Evolutionary conservation across 169 alveolate species (phyloP).

Genomic region (Pseudocohnilembus persalinus): DNA sequence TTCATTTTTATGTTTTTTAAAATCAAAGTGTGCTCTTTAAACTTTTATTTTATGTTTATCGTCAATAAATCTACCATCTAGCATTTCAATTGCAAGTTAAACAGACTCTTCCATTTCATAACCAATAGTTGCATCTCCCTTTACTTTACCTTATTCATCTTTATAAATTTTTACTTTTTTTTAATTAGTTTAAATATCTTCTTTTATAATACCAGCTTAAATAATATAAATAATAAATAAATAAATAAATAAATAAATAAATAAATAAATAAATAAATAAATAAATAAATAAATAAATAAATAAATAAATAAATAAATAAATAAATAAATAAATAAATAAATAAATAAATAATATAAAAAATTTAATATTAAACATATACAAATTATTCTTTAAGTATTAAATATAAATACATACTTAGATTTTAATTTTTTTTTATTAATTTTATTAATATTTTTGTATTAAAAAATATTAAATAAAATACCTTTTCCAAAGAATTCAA

Average conservation of each 20-base stretch:
- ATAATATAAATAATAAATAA: not conserved
- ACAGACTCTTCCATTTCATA: slow-evolving; percentile 76
- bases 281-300: no score
- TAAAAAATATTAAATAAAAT: no score
- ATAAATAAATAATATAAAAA: no score
- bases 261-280: no score
- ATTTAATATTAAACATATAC: no score
- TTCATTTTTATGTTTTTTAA: slow-evolving; percentile 49
- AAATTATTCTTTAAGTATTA: no score
- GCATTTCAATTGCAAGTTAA: slow-evolving; percentile 75
- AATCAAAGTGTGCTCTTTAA: slow-evolving; percentile 54
- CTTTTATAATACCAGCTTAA: slow-evolving; percentile 80
- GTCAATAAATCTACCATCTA: slow-evolving; percentile 71
- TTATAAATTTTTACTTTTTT: slow-evolving; percentile 73
- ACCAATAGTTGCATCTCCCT: slow-evolving; percentile 86
- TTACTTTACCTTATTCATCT: slow-evolving; percentile 56
- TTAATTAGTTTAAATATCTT: slow-evolving; percentile 72
- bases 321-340: no score
- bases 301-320: no score
- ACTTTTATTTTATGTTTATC: slow-evolving; percentile 70
- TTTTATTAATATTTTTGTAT: no score
- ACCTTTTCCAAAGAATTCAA: slow-evolving; percentile 50
- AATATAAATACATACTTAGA: no score
- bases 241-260: no score
- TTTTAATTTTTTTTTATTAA: no score